Evolutionary conservation across 148 eudicot genomes (phyloP), one percentile per base, ranked within the genome.

Genomic region (Chenopodium formosanum): DNA sequence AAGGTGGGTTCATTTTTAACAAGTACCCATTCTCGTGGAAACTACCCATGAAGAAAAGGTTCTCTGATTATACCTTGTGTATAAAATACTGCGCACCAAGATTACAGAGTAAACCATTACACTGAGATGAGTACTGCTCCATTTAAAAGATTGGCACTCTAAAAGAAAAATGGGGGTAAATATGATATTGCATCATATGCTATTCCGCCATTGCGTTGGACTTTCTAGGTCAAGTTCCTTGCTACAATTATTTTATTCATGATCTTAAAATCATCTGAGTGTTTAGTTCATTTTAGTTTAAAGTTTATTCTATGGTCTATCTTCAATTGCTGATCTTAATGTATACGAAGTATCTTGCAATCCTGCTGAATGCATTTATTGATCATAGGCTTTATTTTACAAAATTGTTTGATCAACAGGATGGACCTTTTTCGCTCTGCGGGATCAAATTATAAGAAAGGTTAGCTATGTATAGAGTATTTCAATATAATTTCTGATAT

Each of bases 381-480:
- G n/a, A 37, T 79, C 62, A 56, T 56, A 29, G 9, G 9, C n/a
- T 81, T 46, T n/a, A 10, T 1, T 74, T 66, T 80, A 0, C 0
- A 40, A 40, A 40, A 6, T 53, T 34, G 62, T 50, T 76, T 74
- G 82, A 25, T 78, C 73, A 80, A 80, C 91, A 96, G 99, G 95
- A 82, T 56, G 83, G 90, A 90, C 66, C 85, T 96, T 31, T 83
- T 89, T 74, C 81, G 73, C 58, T 86, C 84, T 74, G 95, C 95
- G 67, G 88, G 85, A 77, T 91, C 98, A 46, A 84, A 88, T 79
- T 88, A 88, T 81, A 90, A 84, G 80, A 86, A 94, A 87, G 97
- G 99, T 96, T 78, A 34, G 80, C n/a, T 29, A 31, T 60, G 44
- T 6, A 4, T 48, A 9, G 44, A 22, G 20, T 19, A 22, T 62